phyloP scores from a whole-genome alignment of 1,284 basidiomycete genomes.

The Tremellales sp. region DNA sequence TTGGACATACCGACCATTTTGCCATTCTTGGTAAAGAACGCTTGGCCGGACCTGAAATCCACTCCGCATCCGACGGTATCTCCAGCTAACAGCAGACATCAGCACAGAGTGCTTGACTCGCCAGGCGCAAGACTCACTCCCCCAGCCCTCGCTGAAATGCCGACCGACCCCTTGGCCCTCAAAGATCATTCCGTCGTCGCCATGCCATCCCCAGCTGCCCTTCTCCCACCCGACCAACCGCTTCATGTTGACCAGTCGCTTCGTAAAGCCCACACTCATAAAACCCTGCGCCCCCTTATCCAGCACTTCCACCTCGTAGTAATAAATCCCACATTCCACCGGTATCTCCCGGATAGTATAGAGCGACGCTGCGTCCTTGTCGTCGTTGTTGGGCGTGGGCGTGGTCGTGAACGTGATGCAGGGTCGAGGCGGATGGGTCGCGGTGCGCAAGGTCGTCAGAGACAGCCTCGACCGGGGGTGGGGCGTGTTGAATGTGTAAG shows the following conservation, averaged over 20 bases:
- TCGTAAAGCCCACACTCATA: conserved; percentile 71
- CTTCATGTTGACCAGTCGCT: conserved; percentile 57
- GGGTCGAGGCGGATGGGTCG: conserved; percentile 12
- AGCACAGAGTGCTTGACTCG: conserved; percentile 44
- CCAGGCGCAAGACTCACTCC: conserved; percentile 50
- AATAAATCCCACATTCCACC: conserved; percentile 77
- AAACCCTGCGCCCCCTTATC: conserved; percentile 78
- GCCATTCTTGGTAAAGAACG: conserved; percentile 90
- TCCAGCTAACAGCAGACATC: conserved; percentile 43
- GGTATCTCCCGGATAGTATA: conserved; percentile 72
- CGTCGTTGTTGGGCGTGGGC: conserved; percentile 51
- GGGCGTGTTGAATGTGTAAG: conserved; percentile 17
- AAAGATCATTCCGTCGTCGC: conserved; percentile 81
- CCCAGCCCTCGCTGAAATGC: conserved; percentile 63
- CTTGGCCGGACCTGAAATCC: conserved; percentile 70
- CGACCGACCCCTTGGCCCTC: conserved; percentile 67
- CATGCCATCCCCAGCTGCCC: conserved; percentile 89
- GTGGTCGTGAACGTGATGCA: conserved; percentile 32
- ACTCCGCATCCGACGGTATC: conserved; percentile 86
- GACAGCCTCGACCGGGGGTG: conserved; percentile 15
- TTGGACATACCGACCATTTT: conserved; percentile 61
- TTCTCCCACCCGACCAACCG: conserved; percentile 81
- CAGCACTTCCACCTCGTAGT: conserved; percentile 79
- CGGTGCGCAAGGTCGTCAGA: conserved; percentile 51
- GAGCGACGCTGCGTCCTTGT: conserved; percentile 75